These are phyloP conservation scores for Ilex asprella DNA, from an alignment of 257 asterid genomes.

Conservation along the genomic window DNA sequence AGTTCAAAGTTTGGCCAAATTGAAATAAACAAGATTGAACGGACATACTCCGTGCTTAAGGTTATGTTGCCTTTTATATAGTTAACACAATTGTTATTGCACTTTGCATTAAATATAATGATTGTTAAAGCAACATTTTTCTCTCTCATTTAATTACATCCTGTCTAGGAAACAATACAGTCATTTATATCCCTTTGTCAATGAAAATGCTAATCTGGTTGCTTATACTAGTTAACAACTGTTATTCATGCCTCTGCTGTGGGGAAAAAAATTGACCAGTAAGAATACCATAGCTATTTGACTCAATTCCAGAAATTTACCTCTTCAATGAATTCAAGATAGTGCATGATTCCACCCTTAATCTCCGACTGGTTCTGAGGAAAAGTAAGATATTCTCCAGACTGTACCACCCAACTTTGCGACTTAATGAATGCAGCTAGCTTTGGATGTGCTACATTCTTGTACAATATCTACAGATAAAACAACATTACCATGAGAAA, in stretches of 20 bases:
- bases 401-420: slow-evolving; percentile 69
- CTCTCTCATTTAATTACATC: no score
- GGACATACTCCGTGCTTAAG: no score
- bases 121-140: no score
- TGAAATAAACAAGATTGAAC: neutral
- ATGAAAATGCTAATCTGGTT: neutral
- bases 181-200: no score
- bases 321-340: slow-evolving; percentile 80
- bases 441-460: slow-evolving; percentile 89
- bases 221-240: neutral
- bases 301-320: slow-evolving; percentile 33
- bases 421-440: slow-evolving; percentile 61
- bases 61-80: no score
- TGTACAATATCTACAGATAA: slow-evolving; percentile 57
- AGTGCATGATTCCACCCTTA: slow-evolving; percentile 77
- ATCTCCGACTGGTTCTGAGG: slow-evolving; percentile 47
- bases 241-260: no score
- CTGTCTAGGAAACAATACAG: no score
- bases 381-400: slow-evolving; percentile 70
- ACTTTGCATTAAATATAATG: no score
- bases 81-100: no score
- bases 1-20: neutral
- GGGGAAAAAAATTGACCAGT: neutral
- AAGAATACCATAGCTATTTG: neutral
- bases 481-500: slow-evolving; percentile 13